These are phyloP conservation scores for Bauhinia variegata DNA, from an alignment of 306 rosid genomes.

Conservation along the genomic window DNA sequence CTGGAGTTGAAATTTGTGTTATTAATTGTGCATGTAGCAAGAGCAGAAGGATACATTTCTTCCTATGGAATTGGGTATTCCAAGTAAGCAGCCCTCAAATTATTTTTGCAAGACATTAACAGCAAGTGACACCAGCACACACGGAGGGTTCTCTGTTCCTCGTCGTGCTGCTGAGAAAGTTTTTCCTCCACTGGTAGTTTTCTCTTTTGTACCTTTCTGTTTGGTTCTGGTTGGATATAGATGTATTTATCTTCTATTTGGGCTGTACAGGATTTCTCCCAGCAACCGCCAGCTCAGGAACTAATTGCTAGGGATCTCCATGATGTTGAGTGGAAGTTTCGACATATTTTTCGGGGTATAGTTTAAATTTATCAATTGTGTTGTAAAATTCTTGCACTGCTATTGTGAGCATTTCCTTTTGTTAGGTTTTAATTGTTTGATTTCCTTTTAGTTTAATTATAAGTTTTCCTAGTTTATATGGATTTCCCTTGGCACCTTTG, in stretches of 20 bases:
- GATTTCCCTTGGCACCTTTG: background rate
- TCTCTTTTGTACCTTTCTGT: slow-evolving; percentile 16
- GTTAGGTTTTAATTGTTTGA: background rate
- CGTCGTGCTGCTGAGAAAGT: slow-evolving; percentile 97
- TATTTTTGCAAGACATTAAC: slow-evolving; percentile 92
- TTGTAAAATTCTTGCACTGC: background rate
- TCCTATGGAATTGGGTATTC: slow-evolving; percentile 83
- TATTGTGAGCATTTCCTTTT: background rate
- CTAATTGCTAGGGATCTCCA: slow-evolving; percentile 88
- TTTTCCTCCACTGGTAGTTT: slow-evolving; percentile 76
- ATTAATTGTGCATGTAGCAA: slow-evolving; percentile 50
- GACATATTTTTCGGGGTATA: slow-evolving; percentile 81
- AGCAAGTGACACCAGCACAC: slow-evolving; percentile 89
- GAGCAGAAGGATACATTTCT: slow-evolving; percentile 95
- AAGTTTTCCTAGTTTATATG: background rate
- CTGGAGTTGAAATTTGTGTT: slow-evolving; percentile 21
- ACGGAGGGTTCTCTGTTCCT: slow-evolving; percentile 93
- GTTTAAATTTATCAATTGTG: background rate
- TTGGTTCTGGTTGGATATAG: slow-evolving; percentile 31
- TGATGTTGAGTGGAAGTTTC: slow-evolving; percentile 88
- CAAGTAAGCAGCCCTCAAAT: slow-evolving; percentile 85
- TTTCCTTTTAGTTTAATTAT: background rate
- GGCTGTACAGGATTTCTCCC: slow-evolving; percentile 69
- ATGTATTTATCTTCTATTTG: slow-evolving; percentile 35
- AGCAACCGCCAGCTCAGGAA: slow-evolving; percentile 88